A percentile compares a stretch with the other conserved stretches of the same genome.
Conservation (phyloP, 2,329 filamentous ascomycete genomes). For the Westerdykella ornata region DNA sequence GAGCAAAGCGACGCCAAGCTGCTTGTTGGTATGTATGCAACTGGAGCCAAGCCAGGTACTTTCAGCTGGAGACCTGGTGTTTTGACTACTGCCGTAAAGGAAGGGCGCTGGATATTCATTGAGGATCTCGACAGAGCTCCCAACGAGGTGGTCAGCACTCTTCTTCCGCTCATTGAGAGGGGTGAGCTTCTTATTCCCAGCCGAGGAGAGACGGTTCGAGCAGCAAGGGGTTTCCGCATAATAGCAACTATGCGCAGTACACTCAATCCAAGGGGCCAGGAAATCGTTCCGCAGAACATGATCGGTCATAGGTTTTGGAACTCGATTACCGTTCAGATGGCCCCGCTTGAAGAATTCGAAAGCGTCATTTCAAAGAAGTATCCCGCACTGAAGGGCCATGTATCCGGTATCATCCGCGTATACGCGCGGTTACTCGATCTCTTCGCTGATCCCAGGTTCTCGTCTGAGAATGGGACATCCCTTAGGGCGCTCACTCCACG, state of each 20-base stretch:
- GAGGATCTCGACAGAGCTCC: constrained; percentile 95
- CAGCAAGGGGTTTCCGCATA: constrained; percentile 78
- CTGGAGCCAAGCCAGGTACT: constrained; percentile 76
- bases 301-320: constrained; percentile 86
- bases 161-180: constrained; percentile 86
- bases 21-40: constrained; percentile 88
- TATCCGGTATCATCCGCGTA: constrained; percentile 51
- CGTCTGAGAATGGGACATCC: constrained; percentile 49
- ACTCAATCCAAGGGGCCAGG: constrained; percentile 58
- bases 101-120: constrained; percentile 94
- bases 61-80: constrained; percentile 92
- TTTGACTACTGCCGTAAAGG: constrained; percentile 83
- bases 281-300: constrained; percentile 63
- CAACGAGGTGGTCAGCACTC: constrained; percentile 86
- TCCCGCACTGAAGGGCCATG: constrained; percentile 57
- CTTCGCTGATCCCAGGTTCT: constrained; percentile 41
- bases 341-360: constrained; percentile 62
- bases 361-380: constrained; percentile 66
- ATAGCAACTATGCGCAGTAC: constrained; percentile 81
- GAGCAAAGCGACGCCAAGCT: constrained; percentile 98
- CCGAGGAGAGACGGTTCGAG: constrained; percentile 76
- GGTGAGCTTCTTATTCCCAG: constrained; percentile 87
- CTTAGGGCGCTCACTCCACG: constrained; percentile 60
- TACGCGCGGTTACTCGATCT: constrained; percentile 44
- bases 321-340: constrained; percentile 60